Evolutionary conservation across 139 green algal genomes (phyloP), one percentile per base, ranked within the genome.

Genomic region (Gonium pectorale): DNA sequence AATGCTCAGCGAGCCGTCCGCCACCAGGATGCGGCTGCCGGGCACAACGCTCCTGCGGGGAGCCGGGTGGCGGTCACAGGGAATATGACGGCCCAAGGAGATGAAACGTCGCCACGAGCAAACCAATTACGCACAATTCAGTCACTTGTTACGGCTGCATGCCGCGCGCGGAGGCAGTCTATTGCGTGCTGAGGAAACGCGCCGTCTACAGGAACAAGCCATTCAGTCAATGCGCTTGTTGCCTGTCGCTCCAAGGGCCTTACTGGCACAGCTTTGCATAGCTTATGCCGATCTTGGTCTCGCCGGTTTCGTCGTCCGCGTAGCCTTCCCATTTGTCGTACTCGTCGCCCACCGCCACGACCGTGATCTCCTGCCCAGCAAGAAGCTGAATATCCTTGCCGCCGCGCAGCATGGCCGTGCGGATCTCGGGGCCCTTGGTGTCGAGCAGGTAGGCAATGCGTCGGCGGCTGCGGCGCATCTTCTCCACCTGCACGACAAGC

Each of bases 1-100:
- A 35, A 94, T 89, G 38, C 70, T 80, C 29, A 95, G 87, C 27
- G 83, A 91, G 35, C 93, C 93, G 72, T 96, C 93, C 40, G 91
- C 90, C 41, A 95, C 51, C 26, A 95, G 90, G 41, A 96, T 94
- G 40, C 59, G 66, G 63, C 90, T 93, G 44, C 93, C 93, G 7
- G 89, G 79, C 6, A 62, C 75, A 11, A 92, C 85, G 35, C 40
- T 73, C 78, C 78, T 84, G 78, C 6, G 52, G 35, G n/a, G 7
- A 31, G 37, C 13, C 19, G 26, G n/a, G n/a, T 3, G 40, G 67
- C 6, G 38, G 40, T 54, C 40, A 21, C 29, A 15, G 29, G 60
- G 17, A 72, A 29, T 11, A 46, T 31, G 33, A 43, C 19, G 35
- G 29, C 17, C 5, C 33, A 11, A 72, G 33, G 35, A 15, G 15